Evolutionary conservation across 2,329 filamentous ascomycete species (phyloP).

Genomic region (Intubia oerlemansii): DNA sequence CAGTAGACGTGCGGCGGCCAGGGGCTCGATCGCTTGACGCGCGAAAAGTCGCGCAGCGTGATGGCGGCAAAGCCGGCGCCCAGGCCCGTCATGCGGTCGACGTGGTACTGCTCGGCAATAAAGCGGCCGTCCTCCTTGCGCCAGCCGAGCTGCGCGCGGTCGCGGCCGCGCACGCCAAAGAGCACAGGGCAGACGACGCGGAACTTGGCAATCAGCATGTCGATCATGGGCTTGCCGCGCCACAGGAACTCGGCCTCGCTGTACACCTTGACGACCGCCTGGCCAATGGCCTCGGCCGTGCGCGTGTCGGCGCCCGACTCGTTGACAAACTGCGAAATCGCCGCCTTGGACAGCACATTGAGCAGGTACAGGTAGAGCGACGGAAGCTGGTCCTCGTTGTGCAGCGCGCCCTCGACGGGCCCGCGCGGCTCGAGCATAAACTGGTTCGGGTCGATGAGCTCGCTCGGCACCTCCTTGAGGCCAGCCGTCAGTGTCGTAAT

Average conservation of each 20-base stretch:
- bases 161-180: slow-evolving; percentile 61
- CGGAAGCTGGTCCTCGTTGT: slow-evolving; percentile 27
- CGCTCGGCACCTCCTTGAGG: slow-evolving; percentile 24
- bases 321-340: slow-evolving; percentile 42
- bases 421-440: slow-evolving; percentile 23
- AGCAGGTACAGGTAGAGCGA: slow-evolving; percentile 49
- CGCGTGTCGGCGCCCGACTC: slow-evolving; percentile 37
- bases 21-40: slow-evolving; percentile 45
- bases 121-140: slow-evolving; percentile 29
- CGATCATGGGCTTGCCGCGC: slow-evolving; percentile 45
- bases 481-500: slow-evolving; percentile 28
- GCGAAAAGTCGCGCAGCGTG: slow-evolving; percentile 62
- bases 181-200: slow-evolving; percentile 62
- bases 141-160: slow-evolving; percentile 56
- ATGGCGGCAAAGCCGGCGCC: slow-evolving; percentile 70
- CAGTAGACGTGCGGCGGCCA: slow-evolving; percentile 70
- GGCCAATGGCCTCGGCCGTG: slow-evolving; percentile 50
- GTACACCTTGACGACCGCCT: slow-evolving; percentile 48
- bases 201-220: slow-evolving; percentile 66
- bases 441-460: slow-evolving; percentile 26
- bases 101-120: slow-evolving; percentile 49
- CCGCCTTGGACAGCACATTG: slow-evolving; percentile 46
- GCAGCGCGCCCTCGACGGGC: slow-evolving; percentile 17
- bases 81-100: slow-evolving; percentile 64
- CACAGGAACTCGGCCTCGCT: slow-evolving; percentile 39